Evolutionary conservation across 2,329 filamentous ascomycete species (phyloP), one percentile per base, ranked within the genome.

Genomic region (Pseudogymnoascus sp.): DNA sequence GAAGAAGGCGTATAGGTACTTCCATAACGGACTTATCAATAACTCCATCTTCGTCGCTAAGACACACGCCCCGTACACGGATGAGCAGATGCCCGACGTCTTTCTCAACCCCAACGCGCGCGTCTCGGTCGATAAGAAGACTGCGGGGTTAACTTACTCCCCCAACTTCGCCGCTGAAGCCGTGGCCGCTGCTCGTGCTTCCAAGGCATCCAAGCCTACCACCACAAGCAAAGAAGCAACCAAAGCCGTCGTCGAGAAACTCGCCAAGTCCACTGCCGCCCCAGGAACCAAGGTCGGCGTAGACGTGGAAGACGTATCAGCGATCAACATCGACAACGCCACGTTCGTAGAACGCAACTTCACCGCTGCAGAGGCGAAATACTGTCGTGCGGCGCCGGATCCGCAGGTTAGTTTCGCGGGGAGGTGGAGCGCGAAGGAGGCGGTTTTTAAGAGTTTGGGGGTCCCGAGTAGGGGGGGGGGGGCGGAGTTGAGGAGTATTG

Each of bases 1-100:
- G 78, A 97, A 97, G 91, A 97, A 93, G 82, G 91, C 95, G 0
- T 99, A 99, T 83, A 86, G 95, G 68, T 97, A 91, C 86, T 96
- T 96, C 87, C 96, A 99, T 81, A 96, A 96, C 72, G 93, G 93
- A 67, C 83, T 99, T 76, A 93, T 97, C 83, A 97, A 96, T 83
- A 97, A 99, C 83, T 91, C 87, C 68, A 84, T 99, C 77, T 99
- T 99, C 78, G 92, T 96, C 67, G 93, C 96, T 76, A 99, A 99
- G 86, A 84, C 84, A 73, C 87, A 93, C 75, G 83, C 93, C 51
- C 96, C 95, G 51, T 99, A 97, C 79, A 87, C 86, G 54, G 91
- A 97, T 63, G 87, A 90, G 64, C 90, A 95, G 79, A 89, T 96
- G 78, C 85, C 85, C 76, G 85, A 88, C 68, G 89, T 99, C 69